Evolutionary conservation across 2,329 filamentous ascomycete genomes (phyloP).

Genomic region (Claviceps sp.): DNA sequence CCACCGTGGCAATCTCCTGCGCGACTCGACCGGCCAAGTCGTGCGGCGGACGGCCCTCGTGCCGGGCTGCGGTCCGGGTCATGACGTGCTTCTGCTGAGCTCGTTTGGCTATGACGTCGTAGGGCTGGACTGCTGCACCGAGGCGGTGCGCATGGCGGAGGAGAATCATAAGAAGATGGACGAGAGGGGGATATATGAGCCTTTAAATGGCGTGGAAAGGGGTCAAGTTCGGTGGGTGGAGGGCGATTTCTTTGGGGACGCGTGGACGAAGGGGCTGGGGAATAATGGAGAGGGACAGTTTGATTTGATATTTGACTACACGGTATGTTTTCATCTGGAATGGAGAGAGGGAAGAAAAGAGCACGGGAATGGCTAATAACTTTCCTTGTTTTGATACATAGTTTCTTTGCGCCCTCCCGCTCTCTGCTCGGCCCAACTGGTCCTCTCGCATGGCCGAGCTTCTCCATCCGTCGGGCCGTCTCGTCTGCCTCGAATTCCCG

Average conservation of each 20-base stretch:
- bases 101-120: conserved; percentile 64
- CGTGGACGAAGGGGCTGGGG: conserved; percentile 34
- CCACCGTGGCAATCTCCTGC: conserved; percentile 14
- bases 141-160: conserved; percentile 31
- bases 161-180: conserved; percentile 27
- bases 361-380: not conserved
- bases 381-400: conserved; percentile 12
- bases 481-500: conserved; percentile 65
- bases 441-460: conserved; percentile 37
- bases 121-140: conserved; percentile 54
- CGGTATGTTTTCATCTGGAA: conserved; percentile 22
- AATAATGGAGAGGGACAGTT: conserved; percentile 35
- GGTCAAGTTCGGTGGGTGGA: conserved; percentile 43
- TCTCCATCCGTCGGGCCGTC: conserved; percentile 32
- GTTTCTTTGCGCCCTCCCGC: conserved; percentile 52
- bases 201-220: conserved; percentile 22
- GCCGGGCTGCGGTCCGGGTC: conserved; percentile 69
- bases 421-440: conserved; percentile 37
- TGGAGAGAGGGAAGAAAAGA: not conserved
- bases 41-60: conserved; percentile 44
- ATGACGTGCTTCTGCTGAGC: conserved; percentile 65
- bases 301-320: conserved; percentile 54
- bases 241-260: conserved; percentile 55
- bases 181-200: conserved; percentile 29
- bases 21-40: conserved; percentile 10